Evolutionary conservation across 805 yeast species (phyloP).

Genomic region (Dipodascopsis tothii): DNA sequence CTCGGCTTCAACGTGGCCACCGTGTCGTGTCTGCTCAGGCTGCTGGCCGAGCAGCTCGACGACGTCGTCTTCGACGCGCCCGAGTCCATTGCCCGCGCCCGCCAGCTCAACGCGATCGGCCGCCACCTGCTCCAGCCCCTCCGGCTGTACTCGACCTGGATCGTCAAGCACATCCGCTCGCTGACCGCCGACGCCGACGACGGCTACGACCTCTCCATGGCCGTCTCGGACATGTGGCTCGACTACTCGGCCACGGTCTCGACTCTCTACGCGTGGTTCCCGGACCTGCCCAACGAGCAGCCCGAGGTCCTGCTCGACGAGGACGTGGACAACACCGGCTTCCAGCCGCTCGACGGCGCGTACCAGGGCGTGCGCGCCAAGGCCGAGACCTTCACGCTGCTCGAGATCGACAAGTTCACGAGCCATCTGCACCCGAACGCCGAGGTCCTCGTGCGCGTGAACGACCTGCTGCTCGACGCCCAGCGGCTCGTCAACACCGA

Average conservation of each 20-base stretch:
- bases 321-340: slow-evolving; percentile 19
- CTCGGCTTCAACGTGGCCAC: slow-evolving; percentile 1
- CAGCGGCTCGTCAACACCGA: slow-evolving; percentile 4
- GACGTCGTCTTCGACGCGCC: not conserved
- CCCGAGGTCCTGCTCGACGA: slow-evolving; percentile 16
- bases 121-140: slow-evolving; percentile 9
- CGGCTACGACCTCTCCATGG: not conserved
- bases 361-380: slow-evolving; percentile 7
- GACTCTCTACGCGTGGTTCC: slow-evolving; percentile 3
- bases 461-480: slow-evolving; percentile 15
- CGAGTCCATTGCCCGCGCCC: not conserved
- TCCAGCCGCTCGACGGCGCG: slow-evolving; percentile 9
- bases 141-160: slow-evolving; percentile 15
- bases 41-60: slow-evolving; percentile 5
- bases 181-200: not conserved
- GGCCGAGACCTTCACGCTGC: slow-evolving; percentile 3
- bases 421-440: slow-evolving; percentile 14
- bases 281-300: slow-evolving; percentile 1
- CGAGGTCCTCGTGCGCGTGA: slow-evolving; percentile 11
- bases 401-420: slow-evolving; percentile 7
- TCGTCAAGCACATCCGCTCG: not conserved
- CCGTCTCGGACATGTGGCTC: slow-evolving; percentile 5
- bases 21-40: not conserved
- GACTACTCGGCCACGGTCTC: slow-evolving; percentile 10
- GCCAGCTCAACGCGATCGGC: not conserved